phyloP scores from a whole-genome alignment of 1,139 yeast genomes.

The Pichiaceae sp. region DNA sequence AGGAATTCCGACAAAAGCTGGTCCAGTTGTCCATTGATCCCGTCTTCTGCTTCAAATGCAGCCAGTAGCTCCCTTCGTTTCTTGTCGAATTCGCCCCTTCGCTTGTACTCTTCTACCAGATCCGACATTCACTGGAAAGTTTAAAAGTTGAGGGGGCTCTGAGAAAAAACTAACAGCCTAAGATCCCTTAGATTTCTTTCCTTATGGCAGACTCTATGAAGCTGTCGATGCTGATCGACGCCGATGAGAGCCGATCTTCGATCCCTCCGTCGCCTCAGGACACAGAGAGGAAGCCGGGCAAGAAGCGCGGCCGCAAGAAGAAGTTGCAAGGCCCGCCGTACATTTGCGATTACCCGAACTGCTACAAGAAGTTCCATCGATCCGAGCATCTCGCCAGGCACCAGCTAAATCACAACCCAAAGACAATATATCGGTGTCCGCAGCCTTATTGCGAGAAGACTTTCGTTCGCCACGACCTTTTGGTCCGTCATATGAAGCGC shows the following conservation, averaged over 20 bases:
- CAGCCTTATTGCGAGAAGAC: constrained; percentile 42
- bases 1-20: constrained; percentile 36
- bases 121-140: background rate
- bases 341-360: constrained; percentile 21
- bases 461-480: constrained; percentile 51
- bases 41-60: constrained; percentile 28
- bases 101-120: constrained; percentile 36
- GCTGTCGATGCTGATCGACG: constrained; percentile 7
- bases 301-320: constrained; percentile 13
- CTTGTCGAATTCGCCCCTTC: constrained; percentile 42
- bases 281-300: background rate
- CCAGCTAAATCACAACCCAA: constrained; percentile 26
- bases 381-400: constrained; percentile 28
- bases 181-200: too few species aligned
- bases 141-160: too few species aligned
- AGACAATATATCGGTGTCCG: constrained; percentile 37
- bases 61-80: constrained; percentile 36
- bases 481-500: constrained; percentile 42
- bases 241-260: constrained; percentile 4
- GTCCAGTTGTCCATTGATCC: constrained; percentile 31
- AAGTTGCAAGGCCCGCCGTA: constrained; percentile 20
- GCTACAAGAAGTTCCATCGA: constrained; percentile 24
- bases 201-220: constrained; percentile 7
- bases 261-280: background rate
- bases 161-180: too few species aligned